Evolutionary conservation across 2,329 filamentous ascomycete genomes (phyloP).

Genomic region (Xylariaceae sp.): DNA sequence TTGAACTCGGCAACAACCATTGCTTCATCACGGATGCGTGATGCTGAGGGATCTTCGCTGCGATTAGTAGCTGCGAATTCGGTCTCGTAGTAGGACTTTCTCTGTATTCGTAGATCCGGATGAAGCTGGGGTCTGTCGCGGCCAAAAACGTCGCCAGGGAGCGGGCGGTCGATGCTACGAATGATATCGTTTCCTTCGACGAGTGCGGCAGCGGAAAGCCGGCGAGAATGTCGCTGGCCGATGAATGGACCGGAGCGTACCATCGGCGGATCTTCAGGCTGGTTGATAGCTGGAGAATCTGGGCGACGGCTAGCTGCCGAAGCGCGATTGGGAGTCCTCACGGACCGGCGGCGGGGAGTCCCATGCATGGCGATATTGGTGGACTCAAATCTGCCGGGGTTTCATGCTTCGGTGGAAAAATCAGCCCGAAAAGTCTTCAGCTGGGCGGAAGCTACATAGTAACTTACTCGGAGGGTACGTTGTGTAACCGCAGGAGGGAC

Average conservation of each 20-base stretch:
- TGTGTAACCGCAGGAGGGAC: too few species aligned
- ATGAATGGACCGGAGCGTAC: slow-evolving; percentile 23
- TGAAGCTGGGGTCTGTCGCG: slow-evolving; percentile 30
- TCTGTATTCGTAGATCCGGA: slow-evolving; percentile 32
- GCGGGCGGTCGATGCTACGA: slow-evolving; percentile 37
- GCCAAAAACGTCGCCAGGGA: slow-evolving; percentile 35
- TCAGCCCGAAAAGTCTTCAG: not conserved
- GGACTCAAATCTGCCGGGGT: not conserved
- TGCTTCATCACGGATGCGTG: slow-evolving; percentile 50
- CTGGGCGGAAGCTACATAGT: not conserved
- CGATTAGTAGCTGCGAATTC: slow-evolving; percentile 36
- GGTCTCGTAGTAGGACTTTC: slow-evolving; percentile 45
- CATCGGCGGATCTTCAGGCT: slow-evolving; percentile 9
- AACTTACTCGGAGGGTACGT: too few species aligned
- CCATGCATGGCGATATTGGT: slow-evolving; percentile 8
- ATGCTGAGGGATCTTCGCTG: slow-evolving; percentile 34
- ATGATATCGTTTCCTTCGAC: slow-evolving; percentile 36
- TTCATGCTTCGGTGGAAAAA: not conserved
- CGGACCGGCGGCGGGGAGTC: slow-evolving; percentile 4
- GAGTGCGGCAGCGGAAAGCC: slow-evolving; percentile 26
- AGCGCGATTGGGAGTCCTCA: slow-evolving; percentile 1
- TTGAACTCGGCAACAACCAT: slow-evolving; percentile 61
- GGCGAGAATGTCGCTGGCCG: slow-evolving; percentile 31
- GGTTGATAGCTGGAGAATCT: slow-evolving; percentile 16
- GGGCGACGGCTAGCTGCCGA: slow-evolving; percentile 15